These are phyloP conservation scores for Aspergillus sp. DNA, from an alignment of 2,329 filamentous ascomycete species.

Conservation along the genomic window DNA sequence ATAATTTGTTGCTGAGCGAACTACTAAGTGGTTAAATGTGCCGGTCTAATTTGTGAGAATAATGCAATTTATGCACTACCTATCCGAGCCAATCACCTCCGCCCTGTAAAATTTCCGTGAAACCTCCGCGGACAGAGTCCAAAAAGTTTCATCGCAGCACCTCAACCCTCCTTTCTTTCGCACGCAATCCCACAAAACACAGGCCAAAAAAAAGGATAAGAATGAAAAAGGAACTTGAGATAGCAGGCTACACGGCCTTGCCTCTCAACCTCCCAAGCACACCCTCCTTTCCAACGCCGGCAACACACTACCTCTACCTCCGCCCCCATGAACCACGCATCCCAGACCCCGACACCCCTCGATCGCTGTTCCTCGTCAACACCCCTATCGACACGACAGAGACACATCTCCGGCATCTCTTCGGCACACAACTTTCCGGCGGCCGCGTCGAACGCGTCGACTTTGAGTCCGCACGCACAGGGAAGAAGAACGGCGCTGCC, in stretches of 20 bases:
- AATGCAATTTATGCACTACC: neutral
- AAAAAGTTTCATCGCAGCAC: neutral
- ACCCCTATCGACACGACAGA: conserved; percentile 81
- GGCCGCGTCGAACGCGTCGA: conserved; percentile 74
- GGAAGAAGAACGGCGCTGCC: conserved; percentile 26
- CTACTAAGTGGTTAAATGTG: neutral
- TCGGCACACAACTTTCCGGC: conserved; percentile 70
- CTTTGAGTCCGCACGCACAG: conserved; percentile 61
- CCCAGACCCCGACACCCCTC: conserved; percentile 68
- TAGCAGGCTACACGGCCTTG: conserved; percentile 67
- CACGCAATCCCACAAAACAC: neutral
- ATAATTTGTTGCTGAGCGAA: neutral
- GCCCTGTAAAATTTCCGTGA: conserved; percentile 5
- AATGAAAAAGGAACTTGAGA: conserved; percentile 42
- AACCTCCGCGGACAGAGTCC: conserved; percentile 6
- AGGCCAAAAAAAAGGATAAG: conserved; percentile 11
- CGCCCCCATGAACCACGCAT: conserved; percentile 79
- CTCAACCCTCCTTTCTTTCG: neutral
- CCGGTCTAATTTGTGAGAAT: neutral
- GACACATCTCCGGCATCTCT: conserved; percentile 71
- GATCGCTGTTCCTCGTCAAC: conserved; percentile 89
- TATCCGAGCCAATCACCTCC: conserved; percentile 1
- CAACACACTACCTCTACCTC: conserved; percentile 82
- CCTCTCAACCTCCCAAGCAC: conserved; percentile 65
- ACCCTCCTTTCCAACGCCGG: conserved; percentile 61